These are phyloP conservation scores for Plantago ovata DNA, from an alignment of 257 asterid genomes.

Conservation along the genomic window DNA sequence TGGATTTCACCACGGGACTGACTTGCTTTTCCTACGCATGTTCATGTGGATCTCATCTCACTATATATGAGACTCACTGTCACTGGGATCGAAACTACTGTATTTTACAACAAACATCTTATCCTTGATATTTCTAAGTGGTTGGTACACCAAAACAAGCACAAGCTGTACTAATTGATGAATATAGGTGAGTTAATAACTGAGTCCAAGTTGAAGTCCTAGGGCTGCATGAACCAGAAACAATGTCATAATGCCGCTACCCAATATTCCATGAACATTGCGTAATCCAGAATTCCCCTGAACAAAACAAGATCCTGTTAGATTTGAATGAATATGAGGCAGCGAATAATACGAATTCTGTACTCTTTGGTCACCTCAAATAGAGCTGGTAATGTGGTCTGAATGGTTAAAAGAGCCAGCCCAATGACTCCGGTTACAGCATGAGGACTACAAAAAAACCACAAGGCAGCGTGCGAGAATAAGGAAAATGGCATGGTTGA, in stretches of 20 bases:
- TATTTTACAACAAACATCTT: too few relatives aligned
- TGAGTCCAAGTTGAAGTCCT: constrained; percentile 82
- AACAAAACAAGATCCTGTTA: background rate
- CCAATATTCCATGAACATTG: constrained; percentile 73
- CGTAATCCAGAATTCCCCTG: constrained; percentile 85
- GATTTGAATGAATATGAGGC: background rate
- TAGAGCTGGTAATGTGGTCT: constrained; percentile 34
- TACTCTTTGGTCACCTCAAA: constrained; percentile 52
- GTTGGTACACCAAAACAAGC: too few relatives aligned
- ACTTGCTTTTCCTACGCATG: too few relatives aligned
- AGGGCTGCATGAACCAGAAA: constrained; percentile 80
- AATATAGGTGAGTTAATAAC: constrained; percentile 32
- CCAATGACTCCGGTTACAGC: constrained; percentile 47
- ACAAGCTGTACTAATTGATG: background rate
- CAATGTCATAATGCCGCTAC: constrained; percentile 90
- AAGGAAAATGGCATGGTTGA: background rate
- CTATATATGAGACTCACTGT: too few relatives aligned
- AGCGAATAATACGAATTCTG: background rate
- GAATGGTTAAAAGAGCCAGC: constrained; percentile 36
- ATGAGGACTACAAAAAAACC: constrained; percentile 29
- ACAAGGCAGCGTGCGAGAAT: background rate
- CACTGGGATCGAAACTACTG: too few relatives aligned
- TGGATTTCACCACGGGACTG: too few relatives aligned
- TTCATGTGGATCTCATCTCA: too few relatives aligned
- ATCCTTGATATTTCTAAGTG: too few relatives aligned